These are phyloP conservation scores for Aspergillus biplanus DNA, from an alignment of 495 filamentous ascomycete species.

Conservation along the genomic window DNA sequence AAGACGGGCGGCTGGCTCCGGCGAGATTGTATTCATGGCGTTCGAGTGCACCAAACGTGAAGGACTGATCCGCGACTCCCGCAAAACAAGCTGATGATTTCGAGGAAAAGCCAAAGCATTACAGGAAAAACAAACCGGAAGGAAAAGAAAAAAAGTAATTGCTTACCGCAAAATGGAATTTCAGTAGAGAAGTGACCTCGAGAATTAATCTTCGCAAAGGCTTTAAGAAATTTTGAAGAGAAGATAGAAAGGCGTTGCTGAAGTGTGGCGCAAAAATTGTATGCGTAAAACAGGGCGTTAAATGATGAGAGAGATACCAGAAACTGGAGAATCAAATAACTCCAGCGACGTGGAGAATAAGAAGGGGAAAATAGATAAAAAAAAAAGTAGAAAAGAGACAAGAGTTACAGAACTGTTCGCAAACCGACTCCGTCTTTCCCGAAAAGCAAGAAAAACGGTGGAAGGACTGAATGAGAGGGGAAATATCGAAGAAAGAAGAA, in stretches of 20 bases:
- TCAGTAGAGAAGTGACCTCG: conserved; percentile 25
- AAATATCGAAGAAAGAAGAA: conserved; percentile 36
- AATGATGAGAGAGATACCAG: conserved; percentile 22
- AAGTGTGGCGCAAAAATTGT: conserved; percentile 34
- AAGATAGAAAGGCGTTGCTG: conserved; percentile 30
- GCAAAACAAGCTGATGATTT: background rate
- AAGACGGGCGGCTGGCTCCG: background rate
- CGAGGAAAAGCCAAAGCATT: background rate
- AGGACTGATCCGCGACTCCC: conserved; percentile 8
- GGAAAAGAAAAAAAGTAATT: conserved; percentile 22
- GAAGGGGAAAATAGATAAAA: conserved; percentile 39
- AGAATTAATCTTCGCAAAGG: conserved; percentile 18
- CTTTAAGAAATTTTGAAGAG: conserved; percentile 11
- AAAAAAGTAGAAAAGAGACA: conserved; percentile 42
- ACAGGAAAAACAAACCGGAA: background rate
- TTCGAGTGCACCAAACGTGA: conserved; percentile 7
- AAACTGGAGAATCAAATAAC: conserved; percentile 37
- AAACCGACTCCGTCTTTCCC: conserved; percentile 50
- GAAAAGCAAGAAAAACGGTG: conserved; percentile 40
- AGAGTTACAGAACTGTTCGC: conserved; percentile 42
- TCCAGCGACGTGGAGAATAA: conserved; percentile 40
- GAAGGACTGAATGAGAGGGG: conserved; percentile 34
- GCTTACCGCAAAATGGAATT: conserved; percentile 37
- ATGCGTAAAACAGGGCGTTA: conserved; percentile 35
- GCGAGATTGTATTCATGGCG: background rate